Percentiles rank a stretch among this genome's conserved stretches.
Evolutionary conservation across 2,329 filamentous ascomycete species (phyloP).

Genomic region (Lasiodiplodia sp.): DNA sequence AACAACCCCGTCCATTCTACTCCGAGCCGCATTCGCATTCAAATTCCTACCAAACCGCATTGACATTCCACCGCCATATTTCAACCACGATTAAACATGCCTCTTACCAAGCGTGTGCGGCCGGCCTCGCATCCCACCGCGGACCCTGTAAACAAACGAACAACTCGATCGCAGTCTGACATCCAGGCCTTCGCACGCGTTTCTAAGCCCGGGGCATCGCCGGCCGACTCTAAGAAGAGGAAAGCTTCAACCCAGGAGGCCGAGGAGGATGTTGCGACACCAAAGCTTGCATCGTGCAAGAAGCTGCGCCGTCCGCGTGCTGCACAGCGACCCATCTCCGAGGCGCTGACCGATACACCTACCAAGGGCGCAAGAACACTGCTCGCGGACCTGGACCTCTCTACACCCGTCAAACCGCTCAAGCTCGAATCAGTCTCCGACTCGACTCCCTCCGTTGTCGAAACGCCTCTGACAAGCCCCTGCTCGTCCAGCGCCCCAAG

Average conservation of each 20-base stretch:
- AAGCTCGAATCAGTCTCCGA: constrained; percentile 37
- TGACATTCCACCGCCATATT: constrained; percentile 22
- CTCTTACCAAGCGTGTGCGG: constrained; percentile 13
- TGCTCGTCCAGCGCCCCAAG: constrained; percentile 29
- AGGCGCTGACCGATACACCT: constrained; percentile 44
- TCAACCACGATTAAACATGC: constrained; percentile 11
- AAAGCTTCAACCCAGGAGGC: constrained; percentile 17
- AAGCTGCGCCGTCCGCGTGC: constrained; percentile 23
- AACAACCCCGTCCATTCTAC: constrained; percentile 12
- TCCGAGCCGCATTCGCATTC: not conserved
- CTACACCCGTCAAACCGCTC: constrained; percentile 15
- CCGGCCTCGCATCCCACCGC: constrained; percentile 15
- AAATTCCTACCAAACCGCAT: constrained; percentile 4
- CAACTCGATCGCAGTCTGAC: constrained; percentile 20
- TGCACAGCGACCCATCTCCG: constrained; percentile 8
- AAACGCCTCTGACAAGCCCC: constrained; percentile 42
- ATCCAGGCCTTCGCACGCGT: constrained; percentile 27
- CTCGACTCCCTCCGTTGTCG: constrained; percentile 33
- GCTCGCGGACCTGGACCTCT: constrained; percentile 41
- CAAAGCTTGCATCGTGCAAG: constrained; percentile 27
- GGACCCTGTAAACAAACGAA: constrained; percentile 23
- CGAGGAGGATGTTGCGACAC: constrained; percentile 1
- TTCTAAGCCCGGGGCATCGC: constrained; percentile 6
- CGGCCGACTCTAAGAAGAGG: constrained; percentile 24
- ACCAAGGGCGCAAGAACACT: constrained; percentile 43